Base-by-base conservation (phyloP, 2,329 filamentous ascomycete genomes). In the Claviceps paspali region DNA sequence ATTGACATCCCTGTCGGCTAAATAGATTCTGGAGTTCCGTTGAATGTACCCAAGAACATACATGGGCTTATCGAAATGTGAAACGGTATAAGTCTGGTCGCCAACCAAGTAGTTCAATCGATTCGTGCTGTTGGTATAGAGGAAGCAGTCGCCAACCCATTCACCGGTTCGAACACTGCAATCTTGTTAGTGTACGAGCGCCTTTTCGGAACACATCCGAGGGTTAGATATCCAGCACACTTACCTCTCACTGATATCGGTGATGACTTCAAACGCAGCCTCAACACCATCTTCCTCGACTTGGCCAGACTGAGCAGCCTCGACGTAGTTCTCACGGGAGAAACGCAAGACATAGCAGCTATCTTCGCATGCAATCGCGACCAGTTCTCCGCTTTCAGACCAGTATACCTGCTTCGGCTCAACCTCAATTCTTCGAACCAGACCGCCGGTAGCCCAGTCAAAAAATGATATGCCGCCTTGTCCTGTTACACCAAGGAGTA, bases 61-160 rank as follows among this genome's bases (percentile, higher is more conserved):
- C 78, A 92, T 86, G 19, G 86, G 76, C 55, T 87, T 80, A 60
- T 98, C 91, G 52, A 95, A 96, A 62, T 96, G 88, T 10, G 87
- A 91, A 46, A 98, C 82, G 3, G 88, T 95, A 68, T 96, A 95
- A 11, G 86, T 93, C 63, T 96, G 87, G 61, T 96, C 91, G 46
- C 91, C 91, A 11, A 98, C 88, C 17, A 98, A 76, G 64, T 96
- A 96, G 67, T 96, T 96, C 42, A 98, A 69, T 43, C 91, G 82
- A 68, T 96, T 95, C 8, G 87, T 93, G 57, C 73, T 82, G 68
- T 93, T 96, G 38, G 91, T 95, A 70, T 96, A 98, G 57, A 96
- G 87, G 69, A 98, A 94, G 65, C 88, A 94, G 64, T 98, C 91
- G 44, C 91, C 91, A 40, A 98, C 83, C 91, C 91, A 98, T 64